Conservation (phyloP, 805 yeast genomes). For the Maudiozyma bulderi region DNA sequence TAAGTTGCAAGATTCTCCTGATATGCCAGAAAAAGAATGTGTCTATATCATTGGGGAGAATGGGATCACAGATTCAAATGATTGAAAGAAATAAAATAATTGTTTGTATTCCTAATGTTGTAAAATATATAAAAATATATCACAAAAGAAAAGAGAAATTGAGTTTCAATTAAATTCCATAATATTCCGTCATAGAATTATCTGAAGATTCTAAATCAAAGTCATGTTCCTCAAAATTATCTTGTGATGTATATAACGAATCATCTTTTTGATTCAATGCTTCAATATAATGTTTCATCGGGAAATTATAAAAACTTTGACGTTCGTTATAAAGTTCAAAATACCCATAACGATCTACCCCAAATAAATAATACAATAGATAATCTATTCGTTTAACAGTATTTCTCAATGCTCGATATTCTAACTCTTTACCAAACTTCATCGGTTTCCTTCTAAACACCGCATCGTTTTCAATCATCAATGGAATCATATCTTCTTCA, state of each 20-base stretch:
- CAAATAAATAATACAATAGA: constrained; percentile 17
- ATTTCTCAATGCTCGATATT: constrained; percentile 13
- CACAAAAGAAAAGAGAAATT: neutral
- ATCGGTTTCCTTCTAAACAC: constrained; percentile 6
- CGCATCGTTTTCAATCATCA: constrained; percentile 13
- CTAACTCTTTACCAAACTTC: constrained; percentile 19
- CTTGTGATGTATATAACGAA: neutral
- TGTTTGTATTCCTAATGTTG: neutral
- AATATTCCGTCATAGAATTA: too few relatives aligned
- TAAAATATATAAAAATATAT: neutral
- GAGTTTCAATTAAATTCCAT: neutral
- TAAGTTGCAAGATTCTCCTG: constrained; percentile 71
- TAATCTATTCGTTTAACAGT: constrained; percentile 10
- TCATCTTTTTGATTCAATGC: constrained; percentile 6
- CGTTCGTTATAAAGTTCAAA: constrained; percentile 18
- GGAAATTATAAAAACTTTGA: constrained; percentile 11
- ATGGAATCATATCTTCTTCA: constrained; percentile 11
- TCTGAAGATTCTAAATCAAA: neutral
- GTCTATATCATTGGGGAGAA: constrained; percentile 63
- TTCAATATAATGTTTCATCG: constrained; percentile 10
- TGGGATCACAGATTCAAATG: constrained; percentile 47
- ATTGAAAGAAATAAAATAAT: constrained; percentile 6
- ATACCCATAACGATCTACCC: constrained; percentile 19
- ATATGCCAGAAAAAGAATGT: constrained; percentile 73
- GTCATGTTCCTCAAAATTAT: neutral